A percentile compares a stretch with the other conserved stretches of the same genome.
Conservation (phyloP, 2,329 filamentous ascomycete species). For the Monilinia vaccinii-corymbosi region DNA sequence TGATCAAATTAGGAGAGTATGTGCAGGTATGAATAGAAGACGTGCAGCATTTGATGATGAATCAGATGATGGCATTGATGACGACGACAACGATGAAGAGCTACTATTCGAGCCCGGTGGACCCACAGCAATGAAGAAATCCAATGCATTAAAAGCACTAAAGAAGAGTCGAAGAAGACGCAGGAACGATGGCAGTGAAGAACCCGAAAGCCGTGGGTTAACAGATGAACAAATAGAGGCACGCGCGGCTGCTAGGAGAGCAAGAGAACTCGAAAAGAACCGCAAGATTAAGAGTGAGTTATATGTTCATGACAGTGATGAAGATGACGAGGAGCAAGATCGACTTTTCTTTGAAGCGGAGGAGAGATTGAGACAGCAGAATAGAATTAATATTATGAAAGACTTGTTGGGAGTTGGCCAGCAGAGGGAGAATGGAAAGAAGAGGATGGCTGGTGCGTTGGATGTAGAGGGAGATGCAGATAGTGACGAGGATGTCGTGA, state of each 20-base stretch:
- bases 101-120: slow-evolving; percentile 61
- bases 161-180: slow-evolving; percentile 48
- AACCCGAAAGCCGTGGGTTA: slow-evolving; percentile 35
- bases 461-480: slow-evolving; percentile 18
- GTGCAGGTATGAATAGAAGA: slow-evolving; percentile 36
- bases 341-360: slow-evolving; percentile 71
- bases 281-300: slow-evolving; percentile 75
- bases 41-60: slow-evolving; percentile 63
- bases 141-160: slow-evolving; percentile 46
- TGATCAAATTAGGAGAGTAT: slow-evolving; percentile 68
- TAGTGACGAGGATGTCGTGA: slow-evolving; percentile 25
- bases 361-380: slow-evolving; percentile 51
- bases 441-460: slow-evolving; percentile 14
- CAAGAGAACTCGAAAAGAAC: slow-evolving; percentile 67
- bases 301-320: slow-evolving; percentile 76
- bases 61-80: slow-evolving; percentile 50
- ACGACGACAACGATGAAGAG: slow-evolving; percentile 42
- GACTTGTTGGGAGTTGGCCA: slow-evolving; percentile 22
- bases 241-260: slow-evolving; percentile 48
- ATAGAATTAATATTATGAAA: slow-evolving; percentile 26
- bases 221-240: slow-evolving; percentile 56
- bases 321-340: slow-evolving; percentile 73
- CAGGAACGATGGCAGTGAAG: slow-evolving; percentile 30
- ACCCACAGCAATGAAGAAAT: slow-evolving; percentile 46
- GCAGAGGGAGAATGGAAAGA: slow-evolving; percentile 14